phyloP scores from a whole-genome alignment of 441 rosid species.

The Pelargonium fulgidum region DNA sequence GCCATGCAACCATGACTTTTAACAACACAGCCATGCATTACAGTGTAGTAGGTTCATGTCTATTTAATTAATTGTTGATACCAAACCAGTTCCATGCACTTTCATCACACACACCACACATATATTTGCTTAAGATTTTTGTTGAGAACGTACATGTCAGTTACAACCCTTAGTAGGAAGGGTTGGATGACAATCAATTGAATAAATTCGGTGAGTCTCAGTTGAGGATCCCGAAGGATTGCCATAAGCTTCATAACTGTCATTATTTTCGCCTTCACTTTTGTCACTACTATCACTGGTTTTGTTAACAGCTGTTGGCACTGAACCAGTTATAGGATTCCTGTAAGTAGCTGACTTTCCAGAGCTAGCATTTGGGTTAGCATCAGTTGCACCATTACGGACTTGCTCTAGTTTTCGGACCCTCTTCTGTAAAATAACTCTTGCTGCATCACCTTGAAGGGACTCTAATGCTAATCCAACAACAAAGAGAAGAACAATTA shows the following conservation, averaged over 20 bases:
- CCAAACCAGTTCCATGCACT: neutral
- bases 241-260: constrained; percentile 22
- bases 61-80: no score
- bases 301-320: neutral
- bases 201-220: constrained; percentile 23
- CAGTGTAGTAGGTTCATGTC: neutral
- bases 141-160: constrained; percentile 4
- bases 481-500: constrained; percentile 13
- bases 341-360: neutral
- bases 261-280: constrained; percentile 21
- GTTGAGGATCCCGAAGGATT: constrained; percentile 28
- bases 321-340: neutral
- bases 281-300: neutral
- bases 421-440: constrained; percentile 10
- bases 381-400: constrained; percentile 8
- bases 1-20: neutral
- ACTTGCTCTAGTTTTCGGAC: neutral
- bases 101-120: neutral
- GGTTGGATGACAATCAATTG: constrained; percentile 16
- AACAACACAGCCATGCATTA: neutral
- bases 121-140: neutral
- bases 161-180: constrained; percentile 16
- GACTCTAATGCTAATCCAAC: constrained; percentile 20
- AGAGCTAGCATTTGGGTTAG: constrained; percentile 2
- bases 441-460: constrained; percentile 22